Percentiles rank a stretch among this genome's conserved stretches.
These are phyloP conservation scores for Venturia pyrina DNA, from an alignment of 2,329 filamentous ascomycete species.

Conservation along the genomic window DNA sequence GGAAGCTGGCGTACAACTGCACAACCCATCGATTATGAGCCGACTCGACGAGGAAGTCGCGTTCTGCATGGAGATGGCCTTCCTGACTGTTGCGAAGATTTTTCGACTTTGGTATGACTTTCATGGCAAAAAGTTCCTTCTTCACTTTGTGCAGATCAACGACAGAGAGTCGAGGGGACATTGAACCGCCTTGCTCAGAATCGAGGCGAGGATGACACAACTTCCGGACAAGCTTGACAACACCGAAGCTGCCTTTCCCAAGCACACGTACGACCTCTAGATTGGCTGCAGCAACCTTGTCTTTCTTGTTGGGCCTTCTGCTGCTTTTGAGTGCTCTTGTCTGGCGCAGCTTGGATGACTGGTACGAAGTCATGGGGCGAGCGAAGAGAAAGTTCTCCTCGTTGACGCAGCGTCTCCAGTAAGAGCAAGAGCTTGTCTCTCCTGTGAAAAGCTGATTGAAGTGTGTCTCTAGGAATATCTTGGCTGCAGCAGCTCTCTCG, in stretches of 20 bases:
- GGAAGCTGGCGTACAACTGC: constrained; percentile 77
- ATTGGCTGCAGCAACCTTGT: constrained; percentile 48
- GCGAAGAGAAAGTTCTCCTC: constrained; percentile 39
- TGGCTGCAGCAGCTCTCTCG: constrained; percentile 69
- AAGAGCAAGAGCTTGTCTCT: constrained; percentile 46
- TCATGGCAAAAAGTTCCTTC: constrained; percentile 78
- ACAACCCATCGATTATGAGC: constrained; percentile 85
- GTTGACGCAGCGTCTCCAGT: constrained; percentile 55
- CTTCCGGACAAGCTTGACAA: constrained; percentile 77
- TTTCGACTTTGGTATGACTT: constrained; percentile 85
- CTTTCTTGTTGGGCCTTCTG: constrained; percentile 37
- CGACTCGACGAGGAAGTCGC: constrained; percentile 83
- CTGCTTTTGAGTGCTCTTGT: constrained; percentile 58
- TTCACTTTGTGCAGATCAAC: constrained; percentile 11
- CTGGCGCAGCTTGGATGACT: constrained; percentile 67
- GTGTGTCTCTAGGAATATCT: constrained; percentile 76
- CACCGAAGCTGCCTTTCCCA: constrained; percentile 89
- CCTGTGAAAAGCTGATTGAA: constrained; percentile 56
- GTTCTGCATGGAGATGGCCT: constrained; percentile 79
- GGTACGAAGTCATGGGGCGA: constrained; percentile 44
- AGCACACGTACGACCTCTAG: constrained; percentile 76
- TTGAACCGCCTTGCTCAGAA: constrained; percentile 14
- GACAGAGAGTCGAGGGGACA: neutral
- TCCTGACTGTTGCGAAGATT: constrained; percentile 91
- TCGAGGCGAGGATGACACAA: constrained; percentile 27